Percentiles rank a stretch among this genome's conserved stretches.
phyloP scores from a whole-genome alignment of 768 basidiomycete species.

The Fibroporia radiculosa region DNA sequence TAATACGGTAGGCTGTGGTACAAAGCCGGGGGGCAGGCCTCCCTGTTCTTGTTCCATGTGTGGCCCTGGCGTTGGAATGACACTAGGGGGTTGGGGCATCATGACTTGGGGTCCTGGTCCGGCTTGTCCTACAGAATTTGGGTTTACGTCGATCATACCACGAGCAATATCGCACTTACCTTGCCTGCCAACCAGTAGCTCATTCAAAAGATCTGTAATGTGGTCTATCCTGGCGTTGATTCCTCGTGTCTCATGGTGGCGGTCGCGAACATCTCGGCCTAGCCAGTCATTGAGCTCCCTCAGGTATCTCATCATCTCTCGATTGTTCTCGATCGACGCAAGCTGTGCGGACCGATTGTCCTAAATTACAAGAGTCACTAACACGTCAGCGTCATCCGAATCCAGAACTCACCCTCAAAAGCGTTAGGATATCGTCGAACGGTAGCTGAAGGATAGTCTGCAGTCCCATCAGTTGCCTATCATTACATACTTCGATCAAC shows the following conservation, averaged over 20 bases:
- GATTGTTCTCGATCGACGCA: conserved; percentile 71
- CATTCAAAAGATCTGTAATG: conserved; percentile 25
- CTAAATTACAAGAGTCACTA: conserved; percentile 27
- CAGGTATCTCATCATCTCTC: conserved; percentile 78
- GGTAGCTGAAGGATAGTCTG: conserved; percentile 60
- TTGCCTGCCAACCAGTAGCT: background rate
- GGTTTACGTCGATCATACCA: background rate
- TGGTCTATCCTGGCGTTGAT: conserved; percentile 56
- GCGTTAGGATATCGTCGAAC: conserved; percentile 63
- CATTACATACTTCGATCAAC: conserved; percentile 16
- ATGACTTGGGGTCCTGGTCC: background rate
- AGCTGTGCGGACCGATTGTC: conserved; percentile 70
- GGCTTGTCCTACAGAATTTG: background rate
- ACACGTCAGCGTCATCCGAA: background rate
- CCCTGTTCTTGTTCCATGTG: background rate
- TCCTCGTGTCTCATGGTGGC: conserved; percentile 63
- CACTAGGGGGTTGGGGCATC: background rate
- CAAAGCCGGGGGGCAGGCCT: conserved; percentile 6
- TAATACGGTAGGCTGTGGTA: conserved; percentile 1
- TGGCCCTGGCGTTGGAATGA: background rate
- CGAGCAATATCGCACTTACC: conserved; percentile 6
- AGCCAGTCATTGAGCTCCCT: conserved; percentile 72
- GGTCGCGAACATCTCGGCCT: conserved; percentile 68
- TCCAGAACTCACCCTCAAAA: conserved; percentile 45
- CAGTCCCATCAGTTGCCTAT: conserved; percentile 4